These are phyloP conservation scores for Adenanthera pavonina DNA, from an alignment of 306 rosid species.

Conservation along the genomic window DNA sequence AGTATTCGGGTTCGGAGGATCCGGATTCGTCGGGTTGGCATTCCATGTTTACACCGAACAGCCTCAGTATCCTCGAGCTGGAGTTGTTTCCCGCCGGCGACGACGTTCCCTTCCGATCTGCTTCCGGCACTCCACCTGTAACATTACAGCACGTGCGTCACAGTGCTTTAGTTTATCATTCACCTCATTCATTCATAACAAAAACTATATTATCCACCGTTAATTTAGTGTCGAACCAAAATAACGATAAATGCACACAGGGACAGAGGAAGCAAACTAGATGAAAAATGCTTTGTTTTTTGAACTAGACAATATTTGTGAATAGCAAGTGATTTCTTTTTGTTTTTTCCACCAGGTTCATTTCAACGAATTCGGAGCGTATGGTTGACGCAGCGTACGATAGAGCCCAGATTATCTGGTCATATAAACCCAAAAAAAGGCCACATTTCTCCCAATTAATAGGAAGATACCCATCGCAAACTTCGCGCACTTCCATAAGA, in stretches of 20 bases:
- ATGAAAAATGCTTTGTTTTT: constrained; percentile 25
- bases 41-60: constrained; percentile 94
- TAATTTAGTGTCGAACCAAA: too few relatives aligned
- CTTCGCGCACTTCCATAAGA: constrained; percentile 55
- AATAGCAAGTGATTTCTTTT: neutral
- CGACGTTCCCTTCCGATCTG: constrained; percentile 50
- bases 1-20: constrained; percentile 56
- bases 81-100: constrained; percentile 47
- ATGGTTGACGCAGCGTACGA: neutral
- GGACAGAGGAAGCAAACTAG: neutral
- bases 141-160: constrained; percentile 51
- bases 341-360: neutral
- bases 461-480: constrained; percentile 50
- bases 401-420: neutral
- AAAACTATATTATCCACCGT: neutral
- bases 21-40: constrained; percentile 68
- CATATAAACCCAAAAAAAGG: neutral
- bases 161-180: constrained; percentile 18
- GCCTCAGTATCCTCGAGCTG: constrained; percentile 74
- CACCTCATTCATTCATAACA: neutral
- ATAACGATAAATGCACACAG: too few relatives aligned
- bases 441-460: constrained; percentile 52
- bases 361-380: constrained; percentile 24
- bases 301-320: constrained; percentile 7
- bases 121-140: constrained; percentile 47